Percentiles rank a stretch among this genome's conserved stretches.
Evolutionary conservation across 192 early-diverging fungal species (phyloP).

Genomic region (Rhizophagus sp.): DNA sequence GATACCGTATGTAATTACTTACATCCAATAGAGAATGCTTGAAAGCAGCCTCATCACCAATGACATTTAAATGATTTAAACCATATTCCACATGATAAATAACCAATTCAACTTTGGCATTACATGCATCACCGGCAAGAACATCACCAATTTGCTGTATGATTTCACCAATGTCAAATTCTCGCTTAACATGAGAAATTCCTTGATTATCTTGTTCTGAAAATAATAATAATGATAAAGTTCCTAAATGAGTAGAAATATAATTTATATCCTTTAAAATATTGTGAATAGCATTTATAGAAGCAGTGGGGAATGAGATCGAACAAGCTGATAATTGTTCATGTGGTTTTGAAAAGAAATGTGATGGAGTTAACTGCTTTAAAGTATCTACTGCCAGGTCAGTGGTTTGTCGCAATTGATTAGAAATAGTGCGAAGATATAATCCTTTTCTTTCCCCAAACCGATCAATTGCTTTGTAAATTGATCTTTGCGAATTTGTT

Average conservation of each 20-base stretch:
- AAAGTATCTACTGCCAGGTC: constrained; percentile 49
- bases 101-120: constrained; percentile 55
- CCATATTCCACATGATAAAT: constrained; percentile 57
- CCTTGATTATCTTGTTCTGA: background rate
- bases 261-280: constrained; percentile 55
- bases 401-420: constrained; percentile 31
- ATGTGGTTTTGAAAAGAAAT: constrained; percentile 44
- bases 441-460: constrained; percentile 15
- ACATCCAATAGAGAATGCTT: constrained; percentile 55
- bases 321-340: constrained; percentile 59
- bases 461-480: constrained; percentile 22
- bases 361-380: constrained; percentile 51
- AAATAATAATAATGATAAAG: constrained; percentile 11
- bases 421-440: constrained; percentile 7
- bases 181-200: constrained; percentile 1
- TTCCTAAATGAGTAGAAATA: constrained; percentile 36
- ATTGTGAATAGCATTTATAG: constrained; percentile 54
- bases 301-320: constrained; percentile 53
- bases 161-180: constrained; percentile 61
- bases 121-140: constrained; percentile 54
- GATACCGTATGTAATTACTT: constrained; percentile 24
- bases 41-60: constrained; percentile 55
- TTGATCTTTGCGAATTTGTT: constrained; percentile 7
- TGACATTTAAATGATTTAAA: constrained; percentile 50
- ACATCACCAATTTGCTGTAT: constrained; percentile 58